phyloP scores from a whole-genome alignment of 2,329 filamentous ascomycete species.

The Xylaria sp. region DNA sequence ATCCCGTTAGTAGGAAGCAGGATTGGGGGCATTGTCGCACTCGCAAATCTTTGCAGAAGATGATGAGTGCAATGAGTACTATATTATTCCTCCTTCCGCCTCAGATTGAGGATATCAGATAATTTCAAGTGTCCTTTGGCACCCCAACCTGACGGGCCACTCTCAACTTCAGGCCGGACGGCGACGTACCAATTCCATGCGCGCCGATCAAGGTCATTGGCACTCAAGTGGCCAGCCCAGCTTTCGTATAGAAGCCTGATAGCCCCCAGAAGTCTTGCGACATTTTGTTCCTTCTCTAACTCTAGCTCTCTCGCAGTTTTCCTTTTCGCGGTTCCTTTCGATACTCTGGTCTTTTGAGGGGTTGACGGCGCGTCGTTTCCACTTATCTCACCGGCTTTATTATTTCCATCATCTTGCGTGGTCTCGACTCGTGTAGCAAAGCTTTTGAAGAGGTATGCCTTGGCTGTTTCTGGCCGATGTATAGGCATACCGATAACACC shows the following conservation, averaged over 20 bases:
- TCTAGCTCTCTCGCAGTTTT: slow-evolving; percentile 57
- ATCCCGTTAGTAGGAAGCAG: too few species aligned
- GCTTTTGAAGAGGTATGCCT: slow-evolving; percentile 61
- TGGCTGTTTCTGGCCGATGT: slow-evolving; percentile 73
- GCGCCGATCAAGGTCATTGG: slow-evolving; percentile 72
- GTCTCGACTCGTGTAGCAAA: slow-evolving; percentile 56
- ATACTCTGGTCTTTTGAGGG: slow-evolving; percentile 20
- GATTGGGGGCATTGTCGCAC: too few species aligned
- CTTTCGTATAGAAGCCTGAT: slow-evolving; percentile 75
- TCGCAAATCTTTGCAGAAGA: too few species aligned
- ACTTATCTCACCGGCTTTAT: slow-evolving; percentile 5
- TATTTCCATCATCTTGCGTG: slow-evolving; percentile 10
- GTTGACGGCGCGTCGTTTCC: slow-evolving; percentile 5
- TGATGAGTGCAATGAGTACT: too few species aligned
- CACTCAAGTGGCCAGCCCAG: slow-evolving; percentile 69
- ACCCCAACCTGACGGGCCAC: slow-evolving; percentile 80
- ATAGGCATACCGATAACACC: slow-evolving; percentile 67
- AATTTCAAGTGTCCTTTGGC: slow-evolving; percentile 75
- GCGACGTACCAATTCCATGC: slow-evolving; percentile 84
- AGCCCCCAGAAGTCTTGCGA: slow-evolving; percentile 72
- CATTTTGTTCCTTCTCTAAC: slow-evolving; percentile 70
- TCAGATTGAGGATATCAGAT: slow-evolving; percentile 67
- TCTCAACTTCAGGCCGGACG: slow-evolving; percentile 76
- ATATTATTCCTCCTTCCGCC: slow-evolving; percentile 46
- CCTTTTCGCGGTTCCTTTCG: slow-evolving; percentile 51